Base-by-base conservation (phyloP, 352 stramenopile genomes). In the Blastocystis sp. region DNA sequence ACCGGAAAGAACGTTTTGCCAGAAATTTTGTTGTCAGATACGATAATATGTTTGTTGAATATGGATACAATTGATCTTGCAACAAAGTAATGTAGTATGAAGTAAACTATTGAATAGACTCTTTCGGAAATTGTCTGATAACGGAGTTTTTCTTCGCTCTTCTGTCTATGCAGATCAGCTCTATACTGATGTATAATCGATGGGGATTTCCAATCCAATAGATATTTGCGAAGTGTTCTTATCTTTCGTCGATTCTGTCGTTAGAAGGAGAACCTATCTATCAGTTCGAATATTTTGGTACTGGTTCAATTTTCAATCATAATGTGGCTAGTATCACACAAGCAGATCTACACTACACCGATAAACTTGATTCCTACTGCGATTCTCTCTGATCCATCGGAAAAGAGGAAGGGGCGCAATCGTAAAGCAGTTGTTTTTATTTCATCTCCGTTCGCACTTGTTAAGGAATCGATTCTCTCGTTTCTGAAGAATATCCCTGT, bases 21-120 rank as follows among this genome's bases (percentile, higher is more conserved):
- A 84, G 73, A 84, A 84, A 55, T 84, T 68, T 53, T 84, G 73
- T 66, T 84, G 73, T 8, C 73, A 84, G 56, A 84, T 84, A 53
- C 73, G 73, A 84, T 84, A 66, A 43, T 34, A 0, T 55, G 26
- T 68, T 37, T 64, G 54, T 39, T 84, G 37, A 29, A 26, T 20
- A 84, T 84, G 73, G 73, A 84, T 23, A 39, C 47, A n/a, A 84
- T 84, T 53, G 73, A 84, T 23, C 23, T 41, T 53, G 26, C 20
- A 37, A 47, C 45, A 34, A 59, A 68, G 73, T 84, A 68, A 20
- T 18, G 0, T 9, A 13, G 15, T 0, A 4, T 20, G 20, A 15
- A 8, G 26, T 29, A 26, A 26, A 20, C 1, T 64, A 6, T 69
- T 4, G 43, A 11, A 20, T 84, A 84, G 73, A 23, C 15, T 54